phyloP scores from a whole-genome alignment of 2,329 filamentous ascomycete genomes.

The Phaeosphaeria sp. region DNA sequence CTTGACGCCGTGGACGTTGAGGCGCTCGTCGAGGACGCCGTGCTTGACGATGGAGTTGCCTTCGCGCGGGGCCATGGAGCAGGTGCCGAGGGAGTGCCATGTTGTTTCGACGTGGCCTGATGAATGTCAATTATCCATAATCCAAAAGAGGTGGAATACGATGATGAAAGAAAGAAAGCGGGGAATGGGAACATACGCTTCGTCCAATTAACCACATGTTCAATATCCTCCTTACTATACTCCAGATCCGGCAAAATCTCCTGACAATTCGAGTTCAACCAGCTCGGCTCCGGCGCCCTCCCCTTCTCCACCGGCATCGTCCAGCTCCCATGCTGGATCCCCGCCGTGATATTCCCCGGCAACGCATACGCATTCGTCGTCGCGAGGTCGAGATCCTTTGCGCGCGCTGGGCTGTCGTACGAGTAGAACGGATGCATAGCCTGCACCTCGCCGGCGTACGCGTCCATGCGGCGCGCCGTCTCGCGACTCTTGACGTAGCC shows the following conservation, averaged over 20 bases:
- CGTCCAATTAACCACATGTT: conserved; percentile 70
- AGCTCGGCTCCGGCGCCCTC: conserved; percentile 56
- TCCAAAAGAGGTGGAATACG: too few relatives aligned
- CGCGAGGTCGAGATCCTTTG: conserved; percentile 74
- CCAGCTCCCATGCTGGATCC: conserved; percentile 78
- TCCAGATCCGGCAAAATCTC: conserved; percentile 68
- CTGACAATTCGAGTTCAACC: conserved; percentile 70
- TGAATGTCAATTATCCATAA: conserved; percentile 5
- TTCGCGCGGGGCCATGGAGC: conserved; percentile 77
- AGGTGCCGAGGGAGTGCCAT: conserved; percentile 73
- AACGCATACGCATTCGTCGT: conserved; percentile 80
- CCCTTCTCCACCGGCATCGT: conserved; percentile 65
- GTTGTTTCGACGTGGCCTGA: conserved; percentile 73
- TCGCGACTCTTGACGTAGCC: conserved; percentile 83
- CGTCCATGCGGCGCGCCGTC: conserved; percentile 78
- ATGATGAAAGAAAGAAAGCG: background rate
- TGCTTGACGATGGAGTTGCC: conserved; percentile 84
- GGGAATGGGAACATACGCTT: conserved; percentile 43
- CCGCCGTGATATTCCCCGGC: conserved; percentile 72
- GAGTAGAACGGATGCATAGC: conserved; percentile 73
- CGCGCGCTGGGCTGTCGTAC: conserved; percentile 72
- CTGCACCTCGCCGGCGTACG: conserved; percentile 75
- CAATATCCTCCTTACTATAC: conserved; percentile 69
- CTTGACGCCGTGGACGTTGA: conserved; percentile 80
- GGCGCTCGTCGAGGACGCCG: conserved; percentile 76